Evolutionary conservation across 495 filamentous ascomycete species (phyloP), one percentile per base, ranked within the genome.

Genomic region (Neurospora terricola): DNA sequence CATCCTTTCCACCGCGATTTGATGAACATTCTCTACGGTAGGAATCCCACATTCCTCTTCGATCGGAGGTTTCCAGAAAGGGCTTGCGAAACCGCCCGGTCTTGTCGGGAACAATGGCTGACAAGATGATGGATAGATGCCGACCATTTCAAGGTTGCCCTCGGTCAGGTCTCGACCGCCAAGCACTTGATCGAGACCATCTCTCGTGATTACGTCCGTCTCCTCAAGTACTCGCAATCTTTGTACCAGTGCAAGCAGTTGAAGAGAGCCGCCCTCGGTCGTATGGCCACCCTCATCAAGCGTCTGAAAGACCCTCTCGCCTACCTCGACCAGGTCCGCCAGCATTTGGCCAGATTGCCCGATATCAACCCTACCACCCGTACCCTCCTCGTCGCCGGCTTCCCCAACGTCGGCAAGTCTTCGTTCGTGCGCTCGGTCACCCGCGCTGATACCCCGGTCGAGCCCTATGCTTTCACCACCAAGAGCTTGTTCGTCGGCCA

Each of bases 381-480:
- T 48, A 99, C 96, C 2, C 88, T 99, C 38, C 84, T 98, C 75
- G 97, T 99, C 74, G 97, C 94, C 80, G 96, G 96, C 68, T 98
- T 98, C 82, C 96, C 96, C 72, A 99, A 98, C 78, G 94, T 97
- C 76, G 96, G 96, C 79, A 99, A 99, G 85, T 96, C 93, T 36
- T 95, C 92, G 72, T 98, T 99, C 84, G 82, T 99, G 77, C 91
- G 90, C 79, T 94, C 89, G 81, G 91, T 99, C 76, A 96, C 93
- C 38, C 88, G 96, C 76, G 96, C 96, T 72, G 96, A 99, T 87
- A 95, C 97, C 72, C 96, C 98, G 78, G 92, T 98, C 42, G 95
- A 98, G 85, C 94, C 96, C 11, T 99, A 98, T 80, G 96, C 96
- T 70, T 99, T 99, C 87, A 98, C 96, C 30, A 99, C 96, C 16